A percentile compares a stretch with the other conserved stretches of the same genome.
Conservation (phyloP, 352 stramenopile species). For the Phytophthora megakarya region DNA sequence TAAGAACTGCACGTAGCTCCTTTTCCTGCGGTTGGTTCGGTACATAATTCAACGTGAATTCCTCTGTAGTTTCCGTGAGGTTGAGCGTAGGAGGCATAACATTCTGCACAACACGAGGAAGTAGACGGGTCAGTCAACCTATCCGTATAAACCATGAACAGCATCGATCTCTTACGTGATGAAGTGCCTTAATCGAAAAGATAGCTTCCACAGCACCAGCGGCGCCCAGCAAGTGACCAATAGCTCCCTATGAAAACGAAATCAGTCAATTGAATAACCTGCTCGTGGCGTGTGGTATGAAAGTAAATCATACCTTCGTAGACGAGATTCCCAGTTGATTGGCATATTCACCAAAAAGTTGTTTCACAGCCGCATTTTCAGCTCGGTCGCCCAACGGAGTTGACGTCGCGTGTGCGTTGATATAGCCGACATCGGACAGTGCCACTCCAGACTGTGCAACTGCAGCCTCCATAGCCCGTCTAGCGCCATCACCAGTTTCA, state of each 20-base stretch:
- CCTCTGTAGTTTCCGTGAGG: conserved; percentile 72
- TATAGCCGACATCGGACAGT: conserved; percentile 94
- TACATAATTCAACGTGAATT: conserved; percentile 90
- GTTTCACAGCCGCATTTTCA: conserved; percentile 92
- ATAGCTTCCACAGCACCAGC: conserved; percentile 96
- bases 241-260: conserved; percentile 59
- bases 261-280: not conserved
- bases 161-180: conserved; percentile 57
- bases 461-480: conserved; percentile 92
- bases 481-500: conserved; percentile 70
- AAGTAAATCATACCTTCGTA: conserved; percentile 69
- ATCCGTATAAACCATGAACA: not conserved
- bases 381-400: conserved; percentile 96
- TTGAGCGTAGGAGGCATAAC: conserved; percentile 95
- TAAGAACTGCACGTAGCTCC: conserved; percentile 81
- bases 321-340: conserved; percentile 73
- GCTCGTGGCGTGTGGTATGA: not conserved
- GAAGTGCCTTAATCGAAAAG: conserved; percentile 93
- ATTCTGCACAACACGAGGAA: conserved; percentile 46
- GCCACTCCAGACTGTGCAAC: conserved; percentile 77
- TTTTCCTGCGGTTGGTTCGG: conserved; percentile 69
- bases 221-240: conserved; percentile 95
- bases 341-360: conserved; percentile 72
- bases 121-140: conserved; percentile 1
- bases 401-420: conserved; percentile 99